These are phyloP conservation scores for Tolypocladium sp. DNA, from an alignment of 2,329 filamentous ascomycete species.

Conservation along the genomic window DNA sequence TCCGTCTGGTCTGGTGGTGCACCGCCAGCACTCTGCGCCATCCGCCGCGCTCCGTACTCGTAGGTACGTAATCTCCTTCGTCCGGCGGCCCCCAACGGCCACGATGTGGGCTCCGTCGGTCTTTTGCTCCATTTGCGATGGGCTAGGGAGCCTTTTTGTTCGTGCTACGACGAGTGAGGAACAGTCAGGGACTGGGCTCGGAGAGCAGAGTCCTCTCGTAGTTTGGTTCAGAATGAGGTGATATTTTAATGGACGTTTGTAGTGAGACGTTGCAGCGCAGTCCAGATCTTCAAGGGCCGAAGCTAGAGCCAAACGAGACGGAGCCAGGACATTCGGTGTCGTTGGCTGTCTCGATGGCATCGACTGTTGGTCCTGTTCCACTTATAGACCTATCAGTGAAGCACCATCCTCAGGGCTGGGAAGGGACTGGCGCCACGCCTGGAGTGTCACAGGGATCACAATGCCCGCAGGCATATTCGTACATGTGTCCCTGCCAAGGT, in stretches of 20 bases:
- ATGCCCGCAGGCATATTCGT: background rate
- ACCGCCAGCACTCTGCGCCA: background rate
- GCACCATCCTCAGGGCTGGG: background rate
- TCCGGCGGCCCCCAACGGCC: background rate
- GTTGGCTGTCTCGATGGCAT: background rate
- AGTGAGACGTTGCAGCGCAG: conserved; percentile 6
- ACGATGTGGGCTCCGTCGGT: background rate
- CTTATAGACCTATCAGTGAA: background rate
- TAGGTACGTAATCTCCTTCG: background rate
- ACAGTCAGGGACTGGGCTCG: background rate
- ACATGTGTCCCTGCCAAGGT: background rate
- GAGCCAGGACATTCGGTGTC: background rate
- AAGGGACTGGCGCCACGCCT: background rate
- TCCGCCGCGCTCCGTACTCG: background rate
- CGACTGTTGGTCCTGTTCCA: background rate
- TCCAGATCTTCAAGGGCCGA: conserved; percentile 1
- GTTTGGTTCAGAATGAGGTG: background rate
- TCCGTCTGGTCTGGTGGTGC: background rate
- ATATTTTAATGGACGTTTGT: background rate
- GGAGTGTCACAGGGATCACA: background rate
- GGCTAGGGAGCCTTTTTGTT: background rate
- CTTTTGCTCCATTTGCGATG: background rate
- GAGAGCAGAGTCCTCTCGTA: background rate
- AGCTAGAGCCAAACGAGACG: background rate
- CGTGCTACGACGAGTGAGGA: background rate